These are phyloP conservation scores for Cyphellophora europaea DNA, from an alignment of 2,329 filamentous ascomycete species.

Conservation along the genomic window DNA sequence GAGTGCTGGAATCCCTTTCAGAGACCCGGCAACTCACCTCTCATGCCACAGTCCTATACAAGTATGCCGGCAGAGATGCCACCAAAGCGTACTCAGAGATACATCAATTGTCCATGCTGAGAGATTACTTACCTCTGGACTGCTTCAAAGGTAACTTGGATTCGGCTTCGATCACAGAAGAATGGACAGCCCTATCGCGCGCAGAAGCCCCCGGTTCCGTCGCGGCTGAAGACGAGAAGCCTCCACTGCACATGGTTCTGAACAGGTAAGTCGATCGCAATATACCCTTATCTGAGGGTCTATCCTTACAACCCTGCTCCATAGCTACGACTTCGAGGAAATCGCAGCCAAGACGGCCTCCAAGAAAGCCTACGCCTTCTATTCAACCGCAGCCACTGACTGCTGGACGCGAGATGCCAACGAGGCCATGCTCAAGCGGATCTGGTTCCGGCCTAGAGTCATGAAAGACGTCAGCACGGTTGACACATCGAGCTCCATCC, in stretches of 20 bases:
- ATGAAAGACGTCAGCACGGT: constrained; percentile 31
- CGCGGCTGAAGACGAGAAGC: constrained; percentile 15
- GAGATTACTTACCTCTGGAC: too few species aligned
- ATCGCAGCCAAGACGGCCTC: constrained; percentile 10
- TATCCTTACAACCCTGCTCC: too few species aligned
- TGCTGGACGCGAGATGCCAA: constrained; percentile 13
- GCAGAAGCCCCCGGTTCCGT: constrained; percentile 17
- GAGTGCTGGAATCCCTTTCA: too few species aligned
- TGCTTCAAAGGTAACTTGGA: constrained; percentile 23
- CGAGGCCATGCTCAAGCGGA: constrained; percentile 26
- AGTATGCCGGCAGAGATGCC: constrained; percentile 37
- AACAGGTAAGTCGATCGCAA: constrained; percentile 16
- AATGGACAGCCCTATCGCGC: constrained; percentile 21
- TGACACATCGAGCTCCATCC: constrained; percentile 23
- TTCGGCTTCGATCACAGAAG: constrained; percentile 7
- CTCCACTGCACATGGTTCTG: constrained; percentile 12
- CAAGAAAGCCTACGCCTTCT: constrained; percentile 21
- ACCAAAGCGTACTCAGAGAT: constrained; percentile 35
- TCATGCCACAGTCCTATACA: constrained; percentile 36
- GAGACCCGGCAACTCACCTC: too few species aligned
- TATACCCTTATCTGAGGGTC: too few species aligned
- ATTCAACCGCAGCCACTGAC: constrained; percentile 19
- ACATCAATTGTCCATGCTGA: too few species aligned
- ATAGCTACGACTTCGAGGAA: too few species aligned
- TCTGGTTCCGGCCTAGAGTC: constrained; percentile 38